These are phyloP conservation scores for Zygotorulaspora mrakii DNA, from an alignment of 1,139 yeast genomes.

Conservation along the genomic window DNA sequence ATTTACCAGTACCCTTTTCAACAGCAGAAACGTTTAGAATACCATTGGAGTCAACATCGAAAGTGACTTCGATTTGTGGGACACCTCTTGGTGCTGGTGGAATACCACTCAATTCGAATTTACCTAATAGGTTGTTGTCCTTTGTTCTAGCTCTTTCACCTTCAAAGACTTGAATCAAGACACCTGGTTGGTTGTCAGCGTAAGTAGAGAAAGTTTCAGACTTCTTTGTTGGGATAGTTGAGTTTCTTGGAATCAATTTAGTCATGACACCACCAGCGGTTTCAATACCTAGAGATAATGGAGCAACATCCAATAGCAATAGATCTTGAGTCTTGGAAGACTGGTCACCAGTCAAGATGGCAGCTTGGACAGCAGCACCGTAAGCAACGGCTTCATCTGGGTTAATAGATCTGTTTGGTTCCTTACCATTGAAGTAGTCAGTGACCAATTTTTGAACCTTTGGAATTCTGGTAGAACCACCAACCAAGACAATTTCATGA, in stretches of 20 bases:
- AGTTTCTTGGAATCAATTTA: conserved; percentile 86
- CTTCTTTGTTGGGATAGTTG: conserved; percentile 90
- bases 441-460: conserved; percentile 83
- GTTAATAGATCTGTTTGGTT: conserved; percentile 82
- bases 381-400: conserved; percentile 98
- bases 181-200: conserved; percentile 93
- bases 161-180: conserved; percentile 85
- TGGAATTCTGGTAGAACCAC: conserved; percentile 95
- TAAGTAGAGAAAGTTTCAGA: conserved; percentile 89
- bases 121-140: conserved; percentile 92
- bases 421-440: conserved; percentile 87
- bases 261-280: conserved; percentile 96
- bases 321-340: conserved; percentile 78
- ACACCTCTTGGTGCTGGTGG: conserved; percentile 98
- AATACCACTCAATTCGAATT: conserved; percentile 86
- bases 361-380: conserved; percentile 98
- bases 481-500: conserved; percentile 82
- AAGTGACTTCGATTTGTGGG: conserved; percentile 90
- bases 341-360: conserved; percentile 73
- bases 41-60: conserved; percentile 90
- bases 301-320: conserved; percentile 82
- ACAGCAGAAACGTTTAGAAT: conserved; percentile 90
- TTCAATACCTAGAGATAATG: conserved; percentile 87
- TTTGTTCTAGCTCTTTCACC: conserved; percentile 93
- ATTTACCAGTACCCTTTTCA: conserved; percentile 85